Percentiles rank a stretch among this genome's conserved stretches.
Conservation (phyloP, 495 filamentous ascomycete genomes). For the Sporormia fimetaria region DNA sequence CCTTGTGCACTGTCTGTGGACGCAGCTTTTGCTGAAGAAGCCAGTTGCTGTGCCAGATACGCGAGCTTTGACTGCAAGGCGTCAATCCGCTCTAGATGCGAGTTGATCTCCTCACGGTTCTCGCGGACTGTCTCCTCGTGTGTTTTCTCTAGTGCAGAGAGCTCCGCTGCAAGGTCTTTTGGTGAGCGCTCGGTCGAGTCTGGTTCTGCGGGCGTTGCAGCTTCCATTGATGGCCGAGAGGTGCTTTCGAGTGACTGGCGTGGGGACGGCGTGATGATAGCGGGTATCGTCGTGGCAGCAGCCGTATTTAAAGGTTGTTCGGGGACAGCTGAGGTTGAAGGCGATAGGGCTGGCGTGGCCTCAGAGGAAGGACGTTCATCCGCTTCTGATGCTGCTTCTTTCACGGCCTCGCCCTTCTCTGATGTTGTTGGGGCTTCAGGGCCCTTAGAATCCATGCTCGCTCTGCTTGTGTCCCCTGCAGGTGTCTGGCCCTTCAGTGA, state of each 20-base stretch:
- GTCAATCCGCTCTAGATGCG: slow-evolving; percentile 82
- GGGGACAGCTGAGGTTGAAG: background rate
- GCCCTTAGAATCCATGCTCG: slow-evolving; percentile 26
- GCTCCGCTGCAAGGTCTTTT: slow-evolving; percentile 15
- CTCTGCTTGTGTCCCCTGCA: slow-evolving; percentile 15
- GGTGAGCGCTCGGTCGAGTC: slow-evolving; percentile 10
- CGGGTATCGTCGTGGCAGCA: slow-evolving; percentile 21
- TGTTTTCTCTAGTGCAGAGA: slow-evolving; percentile 45
- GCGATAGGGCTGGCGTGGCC: slow-evolving; percentile 7
- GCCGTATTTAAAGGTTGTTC: no score
- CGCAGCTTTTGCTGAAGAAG: slow-evolving; percentile 53
- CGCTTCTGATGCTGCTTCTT: slow-evolving; percentile 13
- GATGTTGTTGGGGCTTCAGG: no score
- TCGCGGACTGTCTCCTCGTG: slow-evolving; percentile 49
- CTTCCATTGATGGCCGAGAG: slow-evolving; percentile 20
- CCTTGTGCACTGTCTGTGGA: slow-evolving; percentile 58
- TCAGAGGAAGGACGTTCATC: slow-evolving; percentile 13
- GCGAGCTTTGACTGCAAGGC: slow-evolving; percentile 81
- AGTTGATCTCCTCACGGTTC: slow-evolving; percentile 68
- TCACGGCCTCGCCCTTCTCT: no score
- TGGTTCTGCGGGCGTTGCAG: slow-evolving; percentile 37
- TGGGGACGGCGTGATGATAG: slow-evolving; percentile 26
- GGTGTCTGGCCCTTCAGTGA: slow-evolving; percentile 15
- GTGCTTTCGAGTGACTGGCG: slow-evolving; percentile 23
- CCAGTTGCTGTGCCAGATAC: slow-evolving; percentile 46